These are phyloP conservation scores for Erodium moschatum DNA, from an alignment of 441 rosid genomes.

Conservation along the genomic window DNA sequence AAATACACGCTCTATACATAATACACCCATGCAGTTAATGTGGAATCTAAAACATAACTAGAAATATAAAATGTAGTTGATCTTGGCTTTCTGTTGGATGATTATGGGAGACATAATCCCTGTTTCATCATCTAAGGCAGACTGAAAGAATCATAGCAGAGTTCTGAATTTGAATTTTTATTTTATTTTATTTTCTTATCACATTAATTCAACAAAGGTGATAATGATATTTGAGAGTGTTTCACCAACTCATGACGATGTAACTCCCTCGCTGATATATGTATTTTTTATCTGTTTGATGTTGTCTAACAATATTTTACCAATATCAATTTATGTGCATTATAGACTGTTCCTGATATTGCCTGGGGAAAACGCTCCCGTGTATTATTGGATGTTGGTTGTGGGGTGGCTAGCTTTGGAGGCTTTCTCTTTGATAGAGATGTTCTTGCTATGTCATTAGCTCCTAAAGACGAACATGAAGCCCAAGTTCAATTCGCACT, in stretches of 20 bases:
- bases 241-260: not conserved
- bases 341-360: slow-evolving; percentile 70
- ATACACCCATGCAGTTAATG: too few relatives aligned
- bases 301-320: not conserved
- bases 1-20: too few relatives aligned
- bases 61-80: too few relatives aligned
- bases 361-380: slow-evolving; percentile 87
- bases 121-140: too few relatives aligned
- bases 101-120: too few relatives aligned
- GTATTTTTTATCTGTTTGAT: not conserved
- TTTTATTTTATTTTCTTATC: not conserved
- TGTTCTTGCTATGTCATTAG: slow-evolving; percentile 83
- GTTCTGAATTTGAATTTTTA: not conserved
- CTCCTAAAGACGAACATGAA: slow-evolving; percentile 95
- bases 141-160: too few relatives aligned
- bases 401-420: slow-evolving; percentile 98
- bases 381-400: slow-evolving; percentile 87
- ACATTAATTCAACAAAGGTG: too few relatives aligned
- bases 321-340: not conserved
- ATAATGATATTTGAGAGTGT: not conserved
- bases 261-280: too few relatives aligned
- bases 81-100: too few relatives aligned
- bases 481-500: slow-evolving; percentile 56
- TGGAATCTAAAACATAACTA: too few relatives aligned
- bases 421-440: slow-evolving; percentile 79